Evolutionary conservation across 2,329 filamentous ascomycete genomes (phyloP).

Genomic region (Venturia pyrina): DNA sequence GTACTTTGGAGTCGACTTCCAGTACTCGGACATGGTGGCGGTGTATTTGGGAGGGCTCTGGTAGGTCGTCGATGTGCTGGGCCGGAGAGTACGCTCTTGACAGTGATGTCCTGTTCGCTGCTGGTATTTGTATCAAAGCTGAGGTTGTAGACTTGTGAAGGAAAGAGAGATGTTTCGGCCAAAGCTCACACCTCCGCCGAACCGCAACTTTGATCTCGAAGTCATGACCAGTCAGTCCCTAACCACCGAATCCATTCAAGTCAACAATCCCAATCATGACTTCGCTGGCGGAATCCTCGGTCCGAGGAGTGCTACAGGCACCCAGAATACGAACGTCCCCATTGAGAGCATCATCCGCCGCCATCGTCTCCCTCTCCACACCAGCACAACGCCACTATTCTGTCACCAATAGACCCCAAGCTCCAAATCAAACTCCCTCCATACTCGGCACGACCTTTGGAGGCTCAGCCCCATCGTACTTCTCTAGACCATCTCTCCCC

Average conservation of each 20-base stretch:
- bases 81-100: no score
- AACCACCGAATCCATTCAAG: not conserved
- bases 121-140: no score
- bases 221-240: not conserved
- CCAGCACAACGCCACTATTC: not conserved
- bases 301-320: not conserved
- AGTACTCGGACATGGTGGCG: slow-evolving; percentile 78
- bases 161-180: not conserved
- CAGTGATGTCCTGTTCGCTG: not conserved
- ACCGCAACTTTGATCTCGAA: not conserved
- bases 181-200: not conserved
- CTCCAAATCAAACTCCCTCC: not conserved
- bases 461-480: slow-evolving; percentile 20
- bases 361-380: not conserved
- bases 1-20: slow-evolving; percentile 95
- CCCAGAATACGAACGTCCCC: not conserved
- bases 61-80: not conserved
- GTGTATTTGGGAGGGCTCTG: not conserved
- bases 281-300: not conserved
- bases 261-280: not conserved
- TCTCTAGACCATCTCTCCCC: slow-evolving; percentile 51
- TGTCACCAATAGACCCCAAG: not conserved
- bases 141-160: not conserved
- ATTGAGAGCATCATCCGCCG: not conserved
- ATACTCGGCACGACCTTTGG: not conserved